Evolutionary conservation across 495 filamentous ascomycete species (phyloP).

Genomic region (Oleoguttula mirabilis): DNA sequence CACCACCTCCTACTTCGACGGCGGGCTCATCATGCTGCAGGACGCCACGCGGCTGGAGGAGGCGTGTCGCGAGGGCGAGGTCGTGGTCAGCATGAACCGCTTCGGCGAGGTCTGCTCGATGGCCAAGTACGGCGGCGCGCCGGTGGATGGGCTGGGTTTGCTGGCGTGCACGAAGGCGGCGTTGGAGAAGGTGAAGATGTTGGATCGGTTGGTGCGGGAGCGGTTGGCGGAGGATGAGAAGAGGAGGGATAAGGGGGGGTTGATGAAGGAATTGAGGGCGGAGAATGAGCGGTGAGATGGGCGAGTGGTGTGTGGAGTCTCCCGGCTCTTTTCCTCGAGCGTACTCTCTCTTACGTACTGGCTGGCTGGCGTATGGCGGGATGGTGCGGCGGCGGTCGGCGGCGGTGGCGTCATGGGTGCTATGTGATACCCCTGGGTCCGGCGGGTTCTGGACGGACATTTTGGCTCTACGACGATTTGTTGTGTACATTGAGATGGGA

Average conservation of each 20-base stretch:
- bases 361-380: too few species aligned
- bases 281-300: constrained; percentile 56
- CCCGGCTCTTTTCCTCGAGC: too few species aligned
- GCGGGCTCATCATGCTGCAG: constrained; percentile 47
- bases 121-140: constrained; percentile 70
- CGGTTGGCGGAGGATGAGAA: constrained; percentile 65
- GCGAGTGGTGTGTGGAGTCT: too few species aligned
- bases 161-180: constrained; percentile 59
- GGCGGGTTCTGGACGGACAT: too few species aligned
- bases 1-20: constrained; percentile 69
- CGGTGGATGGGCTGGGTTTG: constrained; percentile 64
- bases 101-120: constrained; percentile 87
- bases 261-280: constrained; percentile 67
- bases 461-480: too few species aligned
- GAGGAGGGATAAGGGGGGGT: constrained; percentile 59
- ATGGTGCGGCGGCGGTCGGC: too few species aligned
- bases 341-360: too few species aligned
- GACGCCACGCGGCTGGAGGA: constrained; percentile 79
- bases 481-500: too few species aligned
- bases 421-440: too few species aligned
- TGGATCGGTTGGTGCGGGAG: constrained; percentile 57
- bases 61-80: constrained; percentile 68
- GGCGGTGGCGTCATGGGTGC: too few species aligned
- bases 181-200: constrained; percentile 62
- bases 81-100: constrained; percentile 75